Base-by-base conservation (phyloP, 495 filamentous ascomycete species). In the Penicillium angulare region DNA sequence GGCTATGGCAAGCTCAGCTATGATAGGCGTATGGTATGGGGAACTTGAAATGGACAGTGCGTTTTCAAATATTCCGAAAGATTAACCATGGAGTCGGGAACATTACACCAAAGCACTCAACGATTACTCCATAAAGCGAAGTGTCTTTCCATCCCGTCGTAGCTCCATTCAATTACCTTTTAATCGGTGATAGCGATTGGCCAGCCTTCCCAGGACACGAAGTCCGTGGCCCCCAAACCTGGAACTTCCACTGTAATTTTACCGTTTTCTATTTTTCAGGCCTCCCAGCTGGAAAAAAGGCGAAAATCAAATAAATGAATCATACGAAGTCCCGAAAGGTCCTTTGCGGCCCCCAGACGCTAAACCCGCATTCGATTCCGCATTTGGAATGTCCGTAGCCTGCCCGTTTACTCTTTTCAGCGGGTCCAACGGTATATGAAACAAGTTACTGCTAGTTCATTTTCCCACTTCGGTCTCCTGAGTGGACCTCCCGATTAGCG, bases 201-300 rank as follows among this genome's bases (percentile, higher is more conserved):
- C 20, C 23, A n/a, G 12, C 21, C 13, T 41, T 15, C 6, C 7
- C 21, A 23, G 38, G 38, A 31, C 13, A 31, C 8, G 13, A 12
- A 31, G 2, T 31, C 27, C 27, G 13, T 12, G 12, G 3, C 18
- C 32, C n/a, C 44, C 32, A 47, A 47, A 47, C 36, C 26, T 12
- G 35, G 47, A 21, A 43, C 22, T 49, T 55, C 49, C 39, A 55
- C 52, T 34, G 27, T n/a, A 15, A 18, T 31, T 27, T 31, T 12
- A 31, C 27, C 27, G 27, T 7, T 31, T 9, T 31, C 27, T 31
- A 31, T 31, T 12, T 33, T 16, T 35, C 31, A 44, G 44, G 44
- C 29, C 38, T 39, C 48, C 48, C 48, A 50, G 35, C 31, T 34
- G 3, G 15, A 18, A 38, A 41, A 7, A 22, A 23, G 13, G 20